phyloP scores from a whole-genome alignment of 2,329 filamentous ascomycete species.

The Bipolaris victoriae region DNA sequence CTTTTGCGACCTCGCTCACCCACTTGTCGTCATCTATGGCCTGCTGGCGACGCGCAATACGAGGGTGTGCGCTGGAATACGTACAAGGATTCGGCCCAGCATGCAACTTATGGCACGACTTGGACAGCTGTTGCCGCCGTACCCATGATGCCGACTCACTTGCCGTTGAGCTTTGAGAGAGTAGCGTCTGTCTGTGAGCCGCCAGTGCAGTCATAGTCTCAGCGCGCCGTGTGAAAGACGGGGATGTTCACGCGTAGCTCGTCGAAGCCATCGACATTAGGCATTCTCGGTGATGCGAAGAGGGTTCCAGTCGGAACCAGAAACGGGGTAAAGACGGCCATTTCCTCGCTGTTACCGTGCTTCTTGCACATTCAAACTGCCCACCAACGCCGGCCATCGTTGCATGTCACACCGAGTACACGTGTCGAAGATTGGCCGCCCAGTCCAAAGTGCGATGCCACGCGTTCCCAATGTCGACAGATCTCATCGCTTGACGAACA shows the following conservation, averaged over 20 bases:
- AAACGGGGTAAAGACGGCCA: slow-evolving; percentile 5
- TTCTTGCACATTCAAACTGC: slow-evolving; percentile 21
- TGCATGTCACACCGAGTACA: slow-evolving; percentile 25
- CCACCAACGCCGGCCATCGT: slow-evolving; percentile 14
- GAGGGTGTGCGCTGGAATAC: slow-evolving; percentile 55
- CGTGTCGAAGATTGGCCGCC: slow-evolving; percentile 39
- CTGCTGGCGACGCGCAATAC: slow-evolving; percentile 45
- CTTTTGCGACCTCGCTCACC: slow-evolving; percentile 37
- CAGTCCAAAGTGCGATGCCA: slow-evolving; percentile 49
- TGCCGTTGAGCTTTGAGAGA: slow-evolving; percentile 30
- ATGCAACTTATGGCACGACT: slow-evolving; percentile 49
- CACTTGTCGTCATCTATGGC: slow-evolving; percentile 54
- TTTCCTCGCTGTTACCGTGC: slow-evolving; percentile 12
- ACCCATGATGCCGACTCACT: slow-evolving; percentile 52
- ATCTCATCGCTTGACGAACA: slow-evolving; percentile 56
- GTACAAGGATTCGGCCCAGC: slow-evolving; percentile 44
- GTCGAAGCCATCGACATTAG: slow-evolving; percentile 51
- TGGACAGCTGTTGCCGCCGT: slow-evolving; percentile 55
- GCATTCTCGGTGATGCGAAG: slow-evolving; percentile 52
- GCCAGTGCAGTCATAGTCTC: slow-evolving; percentile 54
- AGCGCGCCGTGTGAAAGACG: slow-evolving; percentile 54
- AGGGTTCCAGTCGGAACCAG: slow-evolving; percentile 18
- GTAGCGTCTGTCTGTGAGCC: slow-evolving; percentile 39
- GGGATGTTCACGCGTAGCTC: slow-evolving; percentile 36
- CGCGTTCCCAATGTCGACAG: slow-evolving; percentile 47